A percentile compares a stretch with the other conserved stretches of the same genome.
Conservation (phyloP, 768 basidiomycete genomes). For the Favolaschia claudopus region DNA sequence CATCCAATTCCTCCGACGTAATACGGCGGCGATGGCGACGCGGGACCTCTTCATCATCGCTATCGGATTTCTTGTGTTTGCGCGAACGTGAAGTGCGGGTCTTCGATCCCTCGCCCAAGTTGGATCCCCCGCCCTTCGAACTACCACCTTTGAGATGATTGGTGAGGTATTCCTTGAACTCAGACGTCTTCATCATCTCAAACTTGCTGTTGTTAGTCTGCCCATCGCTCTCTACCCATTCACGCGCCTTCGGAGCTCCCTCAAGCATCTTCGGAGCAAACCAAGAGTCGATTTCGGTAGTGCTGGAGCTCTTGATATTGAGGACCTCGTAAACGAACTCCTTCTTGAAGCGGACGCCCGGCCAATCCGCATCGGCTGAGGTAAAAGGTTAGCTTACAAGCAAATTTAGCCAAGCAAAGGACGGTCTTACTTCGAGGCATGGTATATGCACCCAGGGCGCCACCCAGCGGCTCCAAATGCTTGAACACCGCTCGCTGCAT, state of each 20-base stretch:
- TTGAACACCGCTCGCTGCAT: neutral
- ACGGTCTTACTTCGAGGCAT: too few relatives aligned
- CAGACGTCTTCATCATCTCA: neutral
- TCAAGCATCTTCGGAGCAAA: neutral
- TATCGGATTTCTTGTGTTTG: neutral
- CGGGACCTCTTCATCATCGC: too few relatives aligned
- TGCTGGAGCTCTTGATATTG: neutral
- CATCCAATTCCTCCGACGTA: too few relatives aligned
- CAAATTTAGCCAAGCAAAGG: too few relatives aligned
- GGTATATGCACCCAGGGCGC: too few relatives aligned
- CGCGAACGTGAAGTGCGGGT: neutral
- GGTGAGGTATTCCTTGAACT: slow-evolving; percentile 3
- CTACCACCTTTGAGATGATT: too few relatives aligned
- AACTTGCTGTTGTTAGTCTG: neutral
- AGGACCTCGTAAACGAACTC: neutral
- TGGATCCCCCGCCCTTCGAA: neutral
- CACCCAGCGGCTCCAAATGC: too few relatives aligned
- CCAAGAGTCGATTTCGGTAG: neutral
- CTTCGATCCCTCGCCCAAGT: neutral
- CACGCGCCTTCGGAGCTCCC: neutral
- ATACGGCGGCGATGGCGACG: too few relatives aligned
- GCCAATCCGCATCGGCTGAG: too few relatives aligned
- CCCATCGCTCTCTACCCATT: neutral
- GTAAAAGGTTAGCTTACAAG: too few relatives aligned
- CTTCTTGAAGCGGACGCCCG: too few relatives aligned